Evolutionary conservation across 2,329 filamentous ascomycete species (phyloP), one percentile per base, ranked within the genome.

Genomic region (Hypoxylon sp.): DNA sequence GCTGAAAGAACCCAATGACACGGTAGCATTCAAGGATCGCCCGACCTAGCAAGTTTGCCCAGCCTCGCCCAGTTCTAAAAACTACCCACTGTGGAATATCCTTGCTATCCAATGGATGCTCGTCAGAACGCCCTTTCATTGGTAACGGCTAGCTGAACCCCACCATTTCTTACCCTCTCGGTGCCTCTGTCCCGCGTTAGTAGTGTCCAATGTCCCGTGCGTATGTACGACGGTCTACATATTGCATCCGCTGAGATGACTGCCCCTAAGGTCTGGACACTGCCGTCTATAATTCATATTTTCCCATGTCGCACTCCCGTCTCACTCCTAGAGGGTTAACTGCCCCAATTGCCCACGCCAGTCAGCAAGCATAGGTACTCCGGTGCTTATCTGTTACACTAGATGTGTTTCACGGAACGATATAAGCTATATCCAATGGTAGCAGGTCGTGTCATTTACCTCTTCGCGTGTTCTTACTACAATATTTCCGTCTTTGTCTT

Each of bases 341-440:
- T 71, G 48, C 62, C 59, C 59, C 65, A 67, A 69, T 67, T 69
- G 53, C 47, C 62, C 70, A 61, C 57, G 48, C 58, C 70, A 62
- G 63, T 61, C 57, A 74, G 60, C 61, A 60, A 61, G 66, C 59
- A 63, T 70, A 53, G 58, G 53, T 55, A 59, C 44, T 52, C 63
- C 55, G 58, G 59, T 65, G 14, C 55, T 60, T 31, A 53, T 48
- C 59, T 13, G 70, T 73, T 67, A 60, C 67, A 70, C 71, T 47
- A 44, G 35, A 51, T 26, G 44, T 71, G 73, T 74, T 74, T 72
- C 73, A 72, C 69, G 52, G 69, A 54, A 42, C 54, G 63, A 67
- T 70, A 71, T 71, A 70, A 69, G 63, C 60, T 72, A 72, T 70
- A 74, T 31, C 29, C 29, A 31, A 31, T 72, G 69, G 67, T 63